A percentile compares a stretch with the other conserved stretches of the same genome.
phyloP scores from a whole-genome alignment of 768 basidiomycete genomes.

The Mycena rosella region DNA sequence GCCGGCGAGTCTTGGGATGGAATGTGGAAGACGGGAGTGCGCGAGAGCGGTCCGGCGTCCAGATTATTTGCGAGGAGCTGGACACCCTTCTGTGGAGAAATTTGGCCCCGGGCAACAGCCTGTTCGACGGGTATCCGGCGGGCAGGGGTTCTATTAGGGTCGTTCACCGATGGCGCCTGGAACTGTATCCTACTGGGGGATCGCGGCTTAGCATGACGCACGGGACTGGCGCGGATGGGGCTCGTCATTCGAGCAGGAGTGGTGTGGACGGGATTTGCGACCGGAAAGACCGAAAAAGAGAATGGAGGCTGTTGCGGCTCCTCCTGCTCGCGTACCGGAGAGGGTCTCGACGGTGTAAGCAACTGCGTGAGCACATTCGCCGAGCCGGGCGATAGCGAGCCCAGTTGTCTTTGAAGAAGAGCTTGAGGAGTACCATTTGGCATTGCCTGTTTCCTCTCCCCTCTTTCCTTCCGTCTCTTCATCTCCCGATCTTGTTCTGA shows the following conservation, averaged over 20 bases:
- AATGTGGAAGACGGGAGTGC: constrained; percentile 47
- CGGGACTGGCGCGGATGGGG: constrained; percentile 28
- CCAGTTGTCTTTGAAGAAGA: constrained; percentile 55
- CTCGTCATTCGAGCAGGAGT: constrained; percentile 30
- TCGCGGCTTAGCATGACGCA: constrained; percentile 38
- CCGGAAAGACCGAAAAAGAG: constrained; percentile 29
- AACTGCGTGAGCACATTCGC: constrained; percentile 55
- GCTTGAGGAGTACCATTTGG: constrained; percentile 30
- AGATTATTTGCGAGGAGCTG: constrained; percentile 48
- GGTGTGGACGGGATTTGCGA: constrained; percentile 12
- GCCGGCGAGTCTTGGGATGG: constrained; percentile 56
- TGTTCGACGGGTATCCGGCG: constrained; percentile 70
- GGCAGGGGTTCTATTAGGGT: constrained; percentile 69
- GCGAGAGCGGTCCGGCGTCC: constrained; percentile 28
- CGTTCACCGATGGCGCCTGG: constrained; percentile 42
- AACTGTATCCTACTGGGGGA: constrained; percentile 52
- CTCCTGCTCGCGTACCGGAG: constrained; percentile 35
- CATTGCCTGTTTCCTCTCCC: constrained; percentile 39
- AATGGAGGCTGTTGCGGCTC: constrained; percentile 22
- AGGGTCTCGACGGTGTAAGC: constrained; percentile 42
- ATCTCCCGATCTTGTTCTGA: constrained; percentile 25
- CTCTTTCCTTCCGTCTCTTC: constrained; percentile 24
- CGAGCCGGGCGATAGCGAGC: constrained; percentile 74
- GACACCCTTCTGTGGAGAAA: constrained; percentile 62
- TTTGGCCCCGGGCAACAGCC: constrained; percentile 62